A percentile compares a stretch with the other conserved stretches of the same genome.
Conservation (phyloP, 225 moss, liverwort and hornwort genomes). For the Anthoceros angustus region DNA sequence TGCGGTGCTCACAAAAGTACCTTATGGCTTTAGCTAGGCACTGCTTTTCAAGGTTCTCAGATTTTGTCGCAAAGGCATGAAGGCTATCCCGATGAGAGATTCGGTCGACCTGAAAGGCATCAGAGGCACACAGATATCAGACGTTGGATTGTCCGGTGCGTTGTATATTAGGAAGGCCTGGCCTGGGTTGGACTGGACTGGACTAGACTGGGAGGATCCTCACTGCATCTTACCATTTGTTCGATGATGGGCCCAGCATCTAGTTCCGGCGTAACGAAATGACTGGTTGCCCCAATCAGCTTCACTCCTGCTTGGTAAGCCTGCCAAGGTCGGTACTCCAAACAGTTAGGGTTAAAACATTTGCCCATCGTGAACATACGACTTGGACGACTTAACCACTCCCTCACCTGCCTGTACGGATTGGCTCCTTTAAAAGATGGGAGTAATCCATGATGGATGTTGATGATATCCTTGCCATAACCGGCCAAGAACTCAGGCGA, state of each 20-base stretch:
- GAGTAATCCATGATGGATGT: constrained; percentile 92
- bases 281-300: constrained; percentile 90
- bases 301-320: constrained; percentile 97
- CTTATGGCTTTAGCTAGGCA: constrained; percentile 89
- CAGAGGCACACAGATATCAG: background rate
- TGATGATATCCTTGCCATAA: constrained; percentile 87
- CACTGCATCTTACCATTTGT: constrained; percentile 44
- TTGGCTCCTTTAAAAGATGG: constrained; percentile 98
- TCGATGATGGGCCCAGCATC: constrained; percentile 97
- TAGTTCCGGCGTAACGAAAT: constrained; percentile 83
- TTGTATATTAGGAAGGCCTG: background rate
- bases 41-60: constrained; percentile 95
- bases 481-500: constrained; percentile 54
- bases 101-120: constrained; percentile 46
- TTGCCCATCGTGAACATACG: no score
- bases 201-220: background rate
- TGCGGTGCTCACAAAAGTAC: constrained; percentile 81
- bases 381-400: background rate
- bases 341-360: background rate
- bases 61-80: constrained; percentile 63
- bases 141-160: background rate
- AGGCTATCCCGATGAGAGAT: constrained; percentile 81
- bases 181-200: background rate
- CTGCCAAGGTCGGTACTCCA: constrained; percentile 17
- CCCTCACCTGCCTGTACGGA: constrained; percentile 71